Percentiles rank a stretch among this genome's conserved stretches.
Evolutionary conservation across 2,329 filamentous ascomycete species (phyloP).

Genomic region (Ophiostoma angusticollis): DNA sequence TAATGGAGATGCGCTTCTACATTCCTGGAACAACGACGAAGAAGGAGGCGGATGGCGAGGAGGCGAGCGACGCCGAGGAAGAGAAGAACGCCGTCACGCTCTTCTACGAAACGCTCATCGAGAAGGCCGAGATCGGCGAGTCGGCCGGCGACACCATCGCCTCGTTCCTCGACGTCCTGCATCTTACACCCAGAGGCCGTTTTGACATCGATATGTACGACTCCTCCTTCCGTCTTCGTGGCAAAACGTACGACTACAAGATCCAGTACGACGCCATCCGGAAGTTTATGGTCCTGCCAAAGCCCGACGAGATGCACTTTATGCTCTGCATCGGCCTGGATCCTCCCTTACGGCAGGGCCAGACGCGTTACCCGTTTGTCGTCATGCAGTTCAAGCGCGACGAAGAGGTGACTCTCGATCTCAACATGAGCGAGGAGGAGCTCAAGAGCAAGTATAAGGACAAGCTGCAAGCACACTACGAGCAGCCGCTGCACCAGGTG

Average conservation of each 20-base stretch:
- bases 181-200: slow-evolving; percentile 94
- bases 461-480: slow-evolving; percentile 79
- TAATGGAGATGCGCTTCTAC: slow-evolving; percentile 98
- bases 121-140: slow-evolving; percentile 98
- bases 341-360: slow-evolving; percentile 87
- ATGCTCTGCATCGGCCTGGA: slow-evolving; percentile 92
- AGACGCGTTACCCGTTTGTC: slow-evolving; percentile 94
- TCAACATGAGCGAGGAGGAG: slow-evolving; percentile 89
- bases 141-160: slow-evolving; percentile 97
- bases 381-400: slow-evolving; percentile 99
- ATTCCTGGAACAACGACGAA: slow-evolving; percentile 83
- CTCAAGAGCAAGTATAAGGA: slow-evolving; percentile 77
- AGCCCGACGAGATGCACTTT: slow-evolving; percentile 94
- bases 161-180: slow-evolving; percentile 90
- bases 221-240: slow-evolving; percentile 86
- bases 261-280: slow-evolving; percentile 97
- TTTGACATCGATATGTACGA: slow-evolving; percentile 99
- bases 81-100: slow-evolving; percentile 91
- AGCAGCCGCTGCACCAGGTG: slow-evolving; percentile 84
- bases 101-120: slow-evolving; percentile 97
- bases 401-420: slow-evolving; percentile 88
- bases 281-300: slow-evolving; percentile 96
- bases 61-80: slow-evolving; percentile 54
- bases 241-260: slow-evolving; percentile 99
- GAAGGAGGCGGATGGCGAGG: slow-evolving; percentile 59